Base-by-base conservation (phyloP, 1,139 yeast species). In the Diutina ranongensis region DNA sequence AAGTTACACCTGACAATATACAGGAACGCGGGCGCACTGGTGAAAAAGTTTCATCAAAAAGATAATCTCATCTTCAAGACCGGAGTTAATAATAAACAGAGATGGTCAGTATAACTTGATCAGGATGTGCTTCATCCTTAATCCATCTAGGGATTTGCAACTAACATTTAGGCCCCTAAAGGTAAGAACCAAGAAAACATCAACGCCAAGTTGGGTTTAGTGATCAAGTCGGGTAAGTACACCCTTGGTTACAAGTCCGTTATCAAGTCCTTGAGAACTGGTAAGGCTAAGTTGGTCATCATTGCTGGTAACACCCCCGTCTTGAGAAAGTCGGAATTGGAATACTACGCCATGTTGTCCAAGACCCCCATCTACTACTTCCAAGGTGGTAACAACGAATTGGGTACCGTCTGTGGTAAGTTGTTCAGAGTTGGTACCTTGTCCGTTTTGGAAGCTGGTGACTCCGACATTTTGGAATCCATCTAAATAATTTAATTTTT, bases 311-410 rank as follows among this genome's bases (percentile, higher is more conserved):
- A 92, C 94, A 89, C 98, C 67, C 98, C 98, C 77, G 95, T 92
- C 67, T 86, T 92, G 74, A 89, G 98, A 83, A 92, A 92, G 81
- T 88, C 97, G 61, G 99, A 92, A 82, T 83, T 92, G 74, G 98
- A 94, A 83, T 92, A 92, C 84, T 94, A 94, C 89, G 97, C 98
- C 67, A 92, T 92, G 98, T 84, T 92, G 74, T 86, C 98, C 71
- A 92, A 89, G 87, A 87, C 97, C 71, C 82, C 80, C 68, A 95
- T 92, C 64, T 92, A 89, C 94, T 82, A 80, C 83, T 92, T 89
- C 95, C 94, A 85, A 76, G 98, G 97, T 79, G 95, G 97, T 75
- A 89, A 89, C 97, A 89, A 89, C 77, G 97, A 89, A 78, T 87
- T 92, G 68, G 97, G 98, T 80, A 94, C 99, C 65, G 96, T 96